Base-by-base conservation (phyloP, 495 filamentous ascomycete species). In the Hypoxylon perforatum region DNA sequence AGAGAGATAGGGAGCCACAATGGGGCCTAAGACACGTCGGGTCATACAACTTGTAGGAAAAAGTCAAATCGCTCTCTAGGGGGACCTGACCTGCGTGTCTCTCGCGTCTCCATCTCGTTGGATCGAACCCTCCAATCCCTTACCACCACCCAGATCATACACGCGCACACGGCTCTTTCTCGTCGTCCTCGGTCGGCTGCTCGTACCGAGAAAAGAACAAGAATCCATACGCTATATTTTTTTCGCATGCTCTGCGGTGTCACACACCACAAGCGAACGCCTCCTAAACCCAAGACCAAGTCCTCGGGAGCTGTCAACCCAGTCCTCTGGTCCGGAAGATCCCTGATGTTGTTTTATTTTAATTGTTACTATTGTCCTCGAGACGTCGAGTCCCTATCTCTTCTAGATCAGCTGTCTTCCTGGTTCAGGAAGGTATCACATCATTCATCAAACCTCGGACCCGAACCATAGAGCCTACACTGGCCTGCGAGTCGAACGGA, bases 241-340 rank as follows among this genome's bases (percentile, higher is more conserved):
- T 57, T 64, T 69, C 57, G 61, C 61, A 69, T 69, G 56, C 36
- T 3, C 66, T 70, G 61, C 44, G 39, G 67, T 70, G 62, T 61
- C 52, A 70, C 67, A 70, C 67, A 61, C 67, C 67, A 65, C 62
- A 70, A 70, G 46, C 49, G 49, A 57, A 59, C 67, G 67, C 67
- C 67, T 70, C 67, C 55, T 54, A 52, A 57, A 66, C 67, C 67
- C 67, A 70, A 66, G 67, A 61, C 67, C 67, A 66, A 61, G 67
- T 63, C 67, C 51, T 65, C 67, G 67, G 67, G 52, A 70, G 62
- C 67, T 66, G 67, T 70, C 67, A 70, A 62, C 62, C 25, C 62
- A 63, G 60, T 63, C 61, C 62, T 56, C 67, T 66, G 67, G 67
- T 64, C 41, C 67, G 57, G 67, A 58, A 58, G 57, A 66, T 66